Evolutionary conservation across 1,284 basidiomycete genomes (phyloP), one percentile per base, ranked within the genome.

Genomic region (Puccinia hordei): DNA sequence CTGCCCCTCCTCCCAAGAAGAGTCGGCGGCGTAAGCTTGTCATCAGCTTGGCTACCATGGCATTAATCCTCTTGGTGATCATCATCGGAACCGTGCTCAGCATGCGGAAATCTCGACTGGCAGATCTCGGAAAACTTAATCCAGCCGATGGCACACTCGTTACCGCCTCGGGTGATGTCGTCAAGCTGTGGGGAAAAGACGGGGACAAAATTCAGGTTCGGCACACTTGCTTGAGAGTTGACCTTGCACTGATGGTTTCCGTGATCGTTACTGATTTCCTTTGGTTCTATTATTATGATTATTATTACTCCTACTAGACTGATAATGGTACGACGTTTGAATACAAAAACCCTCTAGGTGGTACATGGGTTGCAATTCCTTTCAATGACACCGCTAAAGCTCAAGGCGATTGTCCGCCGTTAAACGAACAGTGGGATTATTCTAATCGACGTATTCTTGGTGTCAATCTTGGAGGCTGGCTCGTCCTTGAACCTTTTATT

Each of bases 391-490:
- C 88, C 41, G 93, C 92, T 3, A 82, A 83, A 41, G 83, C 86
- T 2, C 89, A 88, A 68, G 88, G 89, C 2, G 91, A 85, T 68
- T 82, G 84, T 4, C 83, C 83, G 0, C 81, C 83, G 0, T 81
- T 85, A 76, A 94, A 93, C 85, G 89, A 93, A 85, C 90, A 90
- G 12, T 97, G 95, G 89, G 87, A 89, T 57, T 96, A 90, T 85
- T 92, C 73, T 15, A 35, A 66, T 35, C 44, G 41, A 73, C 81
- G 82, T 51, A 76, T 84, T 46, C 76, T 83, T 13, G 83, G 83
- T 9, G 91, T 92, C 82, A 92, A 92, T 85, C 87, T 92, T 17
- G 91, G 91, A 49, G 91, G 92, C 44, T 93, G 92, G 92, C 89
- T 93, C 55, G 90, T 80, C 15, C 71, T 80, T 33, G 78, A 80